These are phyloP conservation scores for Trypanosoma congolense DNA, from an alignment of 208 protist genomes.

Conservation along the genomic window DNA sequence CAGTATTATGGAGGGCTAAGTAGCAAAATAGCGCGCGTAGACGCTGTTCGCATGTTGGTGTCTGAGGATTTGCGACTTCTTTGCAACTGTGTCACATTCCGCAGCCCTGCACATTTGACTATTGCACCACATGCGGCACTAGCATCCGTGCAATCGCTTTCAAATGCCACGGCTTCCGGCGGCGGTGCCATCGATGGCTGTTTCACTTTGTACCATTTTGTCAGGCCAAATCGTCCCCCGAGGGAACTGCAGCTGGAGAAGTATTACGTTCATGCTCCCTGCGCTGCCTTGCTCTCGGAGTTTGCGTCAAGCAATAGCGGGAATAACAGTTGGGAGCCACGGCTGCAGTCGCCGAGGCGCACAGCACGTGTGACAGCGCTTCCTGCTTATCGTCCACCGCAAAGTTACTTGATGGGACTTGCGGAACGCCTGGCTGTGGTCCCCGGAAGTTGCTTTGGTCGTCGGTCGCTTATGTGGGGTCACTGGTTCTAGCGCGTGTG, in stretches of 20 bases:
- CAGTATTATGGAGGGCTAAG: slow-evolving; percentile 82
- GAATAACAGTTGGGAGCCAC: slow-evolving; percentile 21
- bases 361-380: slow-evolving; percentile 38
- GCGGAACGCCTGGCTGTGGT: slow-evolving; percentile 77
- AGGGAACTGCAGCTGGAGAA: slow-evolving; percentile 76
- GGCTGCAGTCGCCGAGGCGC: slow-evolving; percentile 53
- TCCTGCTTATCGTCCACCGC: slow-evolving; percentile 56
- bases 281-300: slow-evolving; percentile 14
- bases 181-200: not conserved
- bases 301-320: slow-evolving; percentile 20
- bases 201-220: slow-evolving; percentile 79
- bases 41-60: slow-evolving; percentile 43
- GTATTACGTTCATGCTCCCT: slow-evolving; percentile 65
- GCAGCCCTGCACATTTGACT: slow-evolving; percentile 18
- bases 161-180: not conserved
- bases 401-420: slow-evolving; percentile 84
- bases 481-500: slow-evolving; percentile 77
- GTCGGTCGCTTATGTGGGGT: slow-evolving; percentile 84
- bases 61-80: slow-evolving; percentile 77
- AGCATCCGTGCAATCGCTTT: slow-evolving; percentile 13
- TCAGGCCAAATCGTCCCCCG: slow-evolving; percentile 72
- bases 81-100: slow-evolving; percentile 63
- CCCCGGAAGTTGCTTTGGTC: slow-evolving; percentile 75
- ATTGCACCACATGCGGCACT: slow-evolving; percentile 35
- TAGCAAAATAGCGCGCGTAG: slow-evolving; percentile 37